These are phyloP conservation scores for Inga leiocalycina DNA, from an alignment of 306 rosid genomes.

Conservation along the genomic window DNA sequence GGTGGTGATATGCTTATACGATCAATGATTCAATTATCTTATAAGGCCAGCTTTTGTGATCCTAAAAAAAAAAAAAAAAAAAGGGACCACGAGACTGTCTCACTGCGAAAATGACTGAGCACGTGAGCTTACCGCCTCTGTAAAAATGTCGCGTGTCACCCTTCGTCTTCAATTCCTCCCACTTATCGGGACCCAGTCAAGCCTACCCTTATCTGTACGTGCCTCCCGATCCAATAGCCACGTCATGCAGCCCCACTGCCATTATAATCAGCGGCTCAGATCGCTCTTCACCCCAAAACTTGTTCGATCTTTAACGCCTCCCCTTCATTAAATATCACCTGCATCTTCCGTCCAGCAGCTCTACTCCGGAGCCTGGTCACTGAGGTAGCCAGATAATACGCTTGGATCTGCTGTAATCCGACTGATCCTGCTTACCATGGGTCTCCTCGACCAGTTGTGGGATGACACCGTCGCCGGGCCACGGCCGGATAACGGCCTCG, in stretches of 20 bases:
- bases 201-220: constrained; percentile 60
- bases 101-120: constrained; percentile 31
- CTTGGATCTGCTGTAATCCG: constrained; percentile 42
- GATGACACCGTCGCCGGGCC: constrained; percentile 98
- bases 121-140: constrained; percentile 33
- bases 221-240: constrained; percentile 52
- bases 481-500: constrained; percentile 78
- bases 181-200: constrained; percentile 41
- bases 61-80: background rate
- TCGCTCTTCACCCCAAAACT: constrained; percentile 14
- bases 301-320: constrained; percentile 61
- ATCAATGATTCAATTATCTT: background rate
- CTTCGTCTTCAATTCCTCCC: background rate
- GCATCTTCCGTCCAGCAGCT: background rate
- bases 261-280: constrained; percentile 40
- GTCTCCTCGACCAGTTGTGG: constrained; percentile 94
- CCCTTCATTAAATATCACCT: constrained; percentile 48
- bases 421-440: constrained; percentile 44
- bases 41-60: background rate
- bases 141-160: constrained; percentile 41
- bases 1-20: background rate
- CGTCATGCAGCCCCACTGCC: constrained; percentile 8
- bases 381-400: constrained; percentile 12
- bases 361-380: constrained; percentile 15
- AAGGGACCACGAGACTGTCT: background rate